Evolutionary conservation across 169 alveolate genomes (phyloP).

Genomic region (Perkinsus marinus): DNA sequence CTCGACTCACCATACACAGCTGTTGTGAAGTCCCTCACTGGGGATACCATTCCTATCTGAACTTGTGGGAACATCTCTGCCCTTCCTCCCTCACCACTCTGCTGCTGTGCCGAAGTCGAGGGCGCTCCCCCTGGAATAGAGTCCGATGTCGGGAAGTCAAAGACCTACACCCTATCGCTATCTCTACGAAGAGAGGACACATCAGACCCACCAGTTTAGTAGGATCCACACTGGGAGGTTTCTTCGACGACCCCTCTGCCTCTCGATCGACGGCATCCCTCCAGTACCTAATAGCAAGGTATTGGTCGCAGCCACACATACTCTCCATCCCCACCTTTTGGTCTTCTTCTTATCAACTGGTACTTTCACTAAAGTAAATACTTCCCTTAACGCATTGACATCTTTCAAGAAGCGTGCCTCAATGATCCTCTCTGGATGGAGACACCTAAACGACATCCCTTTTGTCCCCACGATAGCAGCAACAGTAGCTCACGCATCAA

Average conservation of each 20-base stretch:
- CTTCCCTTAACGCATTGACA: not conserved
- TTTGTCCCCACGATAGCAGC: not conserved
- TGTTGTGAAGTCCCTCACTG: not conserved
- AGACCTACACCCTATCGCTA: not conserved
- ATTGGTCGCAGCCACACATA: not conserved
- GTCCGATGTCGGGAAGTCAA: not conserved
- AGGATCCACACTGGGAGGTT: not conserved
- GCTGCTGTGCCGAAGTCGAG: too few relatives aligned
- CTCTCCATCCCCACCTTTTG: not conserved
- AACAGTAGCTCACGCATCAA: not conserved
- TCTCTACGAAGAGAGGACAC: not conserved
- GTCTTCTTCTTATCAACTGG: not conserved
- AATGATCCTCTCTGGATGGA: not conserved
- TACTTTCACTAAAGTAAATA: not conserved
- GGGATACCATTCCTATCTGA: not conserved
- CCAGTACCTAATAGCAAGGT: not conserved
- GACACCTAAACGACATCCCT: not conserved
- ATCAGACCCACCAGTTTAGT: not conserved
- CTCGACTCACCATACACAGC: not conserved
- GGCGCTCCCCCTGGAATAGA: too few relatives aligned
- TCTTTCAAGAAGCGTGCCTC: not conserved
- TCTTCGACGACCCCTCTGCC: not conserved
- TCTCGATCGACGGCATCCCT: not conserved
- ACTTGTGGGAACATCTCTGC: not conserved
- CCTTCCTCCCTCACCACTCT: not conserved